Evolutionary conservation across 192 early-diverging fungal species (phyloP), one percentile per base, ranked within the genome.

Genomic region (Linnemannia zychae): DNA sequence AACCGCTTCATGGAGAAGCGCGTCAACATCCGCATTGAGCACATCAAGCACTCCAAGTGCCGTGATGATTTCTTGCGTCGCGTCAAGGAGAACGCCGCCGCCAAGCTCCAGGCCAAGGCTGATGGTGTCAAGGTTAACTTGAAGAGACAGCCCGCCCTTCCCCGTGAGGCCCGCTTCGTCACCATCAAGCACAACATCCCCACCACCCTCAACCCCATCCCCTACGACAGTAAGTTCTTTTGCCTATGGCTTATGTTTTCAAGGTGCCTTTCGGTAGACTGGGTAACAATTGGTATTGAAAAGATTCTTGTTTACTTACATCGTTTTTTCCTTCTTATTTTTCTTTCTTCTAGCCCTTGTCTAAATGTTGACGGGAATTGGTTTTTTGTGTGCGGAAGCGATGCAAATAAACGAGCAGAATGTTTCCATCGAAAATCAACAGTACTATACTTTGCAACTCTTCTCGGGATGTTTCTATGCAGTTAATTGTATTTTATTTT

Each of bases 1-100:
- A 97, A 96, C 95, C 96, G 98, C 84, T 98, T 93, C 95, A 90
- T 99, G 78, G 98, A 98, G 92, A 99, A 99, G 97, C 93, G 97
- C 74, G 93, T 99, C 91, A 99, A 98, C 92, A 88, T 99, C 90
- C 96, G 98, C 87, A 89, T 99, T 88, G 98, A 99, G 93, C 98
- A 99, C 93, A 92, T 99, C 90, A 97, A 95, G 93, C 98, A 99
- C 96, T 99, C 98, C 91, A 98, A 98, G 93, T 98, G 98, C 94
- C 96, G 98, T 89, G 92, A 95, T 82, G 97, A 98, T 84, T 99
- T 99, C 94, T 92, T 99, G 91, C 92, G 94, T 57, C 96, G 98
- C 88, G 98, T 99, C 88, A 98, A 98, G 94, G 93, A 95, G 87
- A 99, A 99, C 92, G 95, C 95, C 37, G 92, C 90, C 68, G 90